Base-by-base conservation (phyloP, 2,329 filamentous ascomycete genomes). In the Mariannaea sp. region DNA sequence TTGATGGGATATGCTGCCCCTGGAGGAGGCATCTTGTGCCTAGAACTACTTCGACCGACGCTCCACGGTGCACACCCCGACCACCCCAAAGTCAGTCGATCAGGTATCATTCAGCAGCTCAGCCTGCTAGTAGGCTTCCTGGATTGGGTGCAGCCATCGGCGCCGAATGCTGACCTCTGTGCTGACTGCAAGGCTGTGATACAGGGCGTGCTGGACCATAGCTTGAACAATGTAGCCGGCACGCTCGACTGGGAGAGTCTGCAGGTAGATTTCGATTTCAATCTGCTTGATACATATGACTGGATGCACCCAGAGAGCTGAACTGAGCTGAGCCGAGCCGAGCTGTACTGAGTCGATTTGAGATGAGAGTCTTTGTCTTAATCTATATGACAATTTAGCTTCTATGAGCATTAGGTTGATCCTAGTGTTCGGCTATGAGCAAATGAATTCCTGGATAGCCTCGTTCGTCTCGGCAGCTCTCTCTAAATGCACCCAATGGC, bases 1-100 rank as follows among this genome's bases (percentile, higher is more conserved):
- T 66, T 80, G 7, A 79, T 81, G 73, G 74, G 74, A 4, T 80
- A 75, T 50, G 78, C 76, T 3, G 77, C 79, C 0, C 78, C 78
- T 0, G 75, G 75, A 4, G 74, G 75, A 6, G 78, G 78, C 0
- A 77, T 81, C 9, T 70, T 81, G 4, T 81, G 78, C 49, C 72
- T 78, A 13, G 78, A 81, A 46, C 69, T 81, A 1, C 69, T 81
- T 0, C 75, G 75, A 24, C 75, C 77, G 13, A 74, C 73, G 0
- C 64, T 71, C 14, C 63, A 62, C 29, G 66, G 69, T 43, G 60
- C 68, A 2, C 69, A 74, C 26, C 70, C 67, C 1, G 64, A 64
- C 22, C 65, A 68, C 27, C 58, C 70, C 10, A 62, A 66, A 12
- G 66, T 80, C 8, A 78, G 73, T 3, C 71, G 76, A 1, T 80